Conservation (phyloP, 2,329 filamentous ascomycete genomes). For the Chrysoporthe cubensis region DNA sequence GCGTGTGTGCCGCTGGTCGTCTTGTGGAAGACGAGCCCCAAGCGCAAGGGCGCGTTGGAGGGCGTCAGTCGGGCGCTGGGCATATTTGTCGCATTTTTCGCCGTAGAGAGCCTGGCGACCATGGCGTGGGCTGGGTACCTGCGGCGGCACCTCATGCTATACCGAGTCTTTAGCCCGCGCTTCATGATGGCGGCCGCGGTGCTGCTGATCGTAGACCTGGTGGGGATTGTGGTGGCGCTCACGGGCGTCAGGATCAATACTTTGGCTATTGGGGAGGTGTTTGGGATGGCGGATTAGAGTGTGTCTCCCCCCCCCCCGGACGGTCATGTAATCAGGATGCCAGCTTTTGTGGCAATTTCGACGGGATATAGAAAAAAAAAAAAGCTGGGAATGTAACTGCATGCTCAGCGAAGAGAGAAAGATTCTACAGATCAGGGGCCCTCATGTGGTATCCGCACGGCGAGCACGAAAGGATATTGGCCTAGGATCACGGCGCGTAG, state of each 20-base stretch:
- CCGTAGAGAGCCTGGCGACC: constrained; percentile 80
- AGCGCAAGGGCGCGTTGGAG: constrained; percentile 70
- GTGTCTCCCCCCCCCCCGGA: background rate
- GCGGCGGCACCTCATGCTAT: constrained; percentile 92
- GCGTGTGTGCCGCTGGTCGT: constrained; percentile 78
- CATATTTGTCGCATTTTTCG: constrained; percentile 81
- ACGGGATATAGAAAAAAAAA: constrained; percentile 4
- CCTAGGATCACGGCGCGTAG: background rate
- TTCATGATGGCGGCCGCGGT: constrained; percentile 82
- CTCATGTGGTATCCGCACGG: background rate
- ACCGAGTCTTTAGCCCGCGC: constrained; percentile 86
- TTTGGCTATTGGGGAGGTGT: constrained; percentile 80
- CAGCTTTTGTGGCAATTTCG: background rate
- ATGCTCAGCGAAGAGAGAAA: background rate
- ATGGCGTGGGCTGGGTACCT: constrained; percentile 90
- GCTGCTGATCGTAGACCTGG: constrained; percentile 76
- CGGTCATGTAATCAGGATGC: background rate
- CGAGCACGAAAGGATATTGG: background rate
- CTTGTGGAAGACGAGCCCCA: constrained; percentile 87
- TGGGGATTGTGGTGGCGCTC: constrained; percentile 72
- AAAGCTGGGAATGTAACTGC: background rate
- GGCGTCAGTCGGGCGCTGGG: constrained; percentile 71
- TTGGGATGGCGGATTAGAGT: constrained; percentile 71
- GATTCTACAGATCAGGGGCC: background rate
- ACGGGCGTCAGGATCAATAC: constrained; percentile 76